Base-by-base conservation (phyloP, 768 basidiomycete species). In the Auricularia cornea region DNA sequence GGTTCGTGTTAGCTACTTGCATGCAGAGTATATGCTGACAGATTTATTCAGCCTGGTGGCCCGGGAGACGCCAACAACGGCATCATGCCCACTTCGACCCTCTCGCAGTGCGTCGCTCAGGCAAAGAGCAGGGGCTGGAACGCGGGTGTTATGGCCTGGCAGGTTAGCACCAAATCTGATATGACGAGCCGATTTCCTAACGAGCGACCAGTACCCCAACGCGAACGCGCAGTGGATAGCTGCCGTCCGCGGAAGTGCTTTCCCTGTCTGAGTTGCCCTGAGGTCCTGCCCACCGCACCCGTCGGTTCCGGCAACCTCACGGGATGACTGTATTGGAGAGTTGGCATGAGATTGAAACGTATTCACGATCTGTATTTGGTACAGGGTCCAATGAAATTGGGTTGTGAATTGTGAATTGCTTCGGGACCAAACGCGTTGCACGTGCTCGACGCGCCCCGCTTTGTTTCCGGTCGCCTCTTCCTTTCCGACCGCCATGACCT, bases 91-190 rank as follows among this genome's bases (percentile, higher is more conserved):
- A 62, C 72, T 2, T 56, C 59, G 10, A 64, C 63, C 16, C 64
- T 78, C 4, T 62, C 64, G 2, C 56, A 40, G 4, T 78, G 77
- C 62, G 70, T 76, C 29, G 48, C 59, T 3, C 66, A 72, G 65
- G 75, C 74, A 2, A 66, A 71, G 54, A 61, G 26, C 56, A 69
- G 71, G 62, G 76, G 74, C 1, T 78, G 74, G 73, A 75, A 70
- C 60, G 76, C 66, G 1, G 73, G 73, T 41, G 70, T 71, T 48
- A 76, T 74, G 75, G 72, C 71, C 62, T 68, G 63, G 66, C 56
- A 63, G 67, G 62, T 60, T 8, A 12, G 44, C 6, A 14, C 16
- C 16, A 18, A 48, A n/a, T n/a, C n/a, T n/a, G n/a, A n/a, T n/a
- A n/a, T n/a, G n/a, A n/a, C n/a, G n/a, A n/a, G n/a, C n/a, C n/a